Evolutionary conservation across 805 yeast species (phyloP).

Genomic region (Ogataea pignaliae): DNA sequence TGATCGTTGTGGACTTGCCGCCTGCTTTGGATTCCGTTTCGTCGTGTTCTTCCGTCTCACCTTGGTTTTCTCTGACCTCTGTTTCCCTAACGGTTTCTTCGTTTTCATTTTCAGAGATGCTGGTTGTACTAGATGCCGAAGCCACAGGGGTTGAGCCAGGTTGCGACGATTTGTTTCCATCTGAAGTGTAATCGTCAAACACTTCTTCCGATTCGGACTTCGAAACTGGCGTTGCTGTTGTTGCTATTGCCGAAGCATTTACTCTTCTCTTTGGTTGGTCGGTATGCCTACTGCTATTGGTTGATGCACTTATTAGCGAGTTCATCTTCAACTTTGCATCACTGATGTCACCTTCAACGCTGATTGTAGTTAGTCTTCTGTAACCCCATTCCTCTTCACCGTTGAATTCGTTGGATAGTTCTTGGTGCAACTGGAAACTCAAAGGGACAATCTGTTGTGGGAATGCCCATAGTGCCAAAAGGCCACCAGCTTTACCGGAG

Average conservation of each 20-base stretch:
- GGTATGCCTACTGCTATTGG: not conserved
- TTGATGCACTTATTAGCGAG: not conserved
- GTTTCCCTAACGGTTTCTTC: not conserved
- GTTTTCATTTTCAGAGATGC: constrained; percentile 6
- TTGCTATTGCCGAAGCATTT: not conserved
- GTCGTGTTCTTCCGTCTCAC: constrained; percentile 27
- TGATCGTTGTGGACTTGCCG: constrained; percentile 28
- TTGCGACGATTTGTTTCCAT: constrained; percentile 6
- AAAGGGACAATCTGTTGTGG: constrained; percentile 92
- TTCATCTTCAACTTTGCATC: constrained; percentile 6
- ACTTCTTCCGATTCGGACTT: not conserved
- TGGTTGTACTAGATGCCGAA: constrained; percentile 10
- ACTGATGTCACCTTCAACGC: constrained; percentile 76
- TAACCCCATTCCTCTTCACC: constrained; percentile 95
- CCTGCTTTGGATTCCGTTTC: constrained; percentile 22
- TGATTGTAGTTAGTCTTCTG: constrained; percentile 79
- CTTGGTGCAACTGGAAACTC: constrained; percentile 80
- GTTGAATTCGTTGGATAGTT: constrained; percentile 67
- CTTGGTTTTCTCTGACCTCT: constrained; percentile 2
- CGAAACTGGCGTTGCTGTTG: not conserved
- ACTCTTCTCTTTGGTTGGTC: not conserved
- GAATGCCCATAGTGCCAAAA: constrained; percentile 93
- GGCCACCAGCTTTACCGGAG: constrained; percentile 95
- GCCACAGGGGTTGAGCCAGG: not conserved
- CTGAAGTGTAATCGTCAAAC: not conserved